Percentiles rank a stretch among this genome's conserved stretches.
phyloP scores from a whole-genome alignment of 176 grass and related monocot species.

The Oryza glaberrima region DNA sequence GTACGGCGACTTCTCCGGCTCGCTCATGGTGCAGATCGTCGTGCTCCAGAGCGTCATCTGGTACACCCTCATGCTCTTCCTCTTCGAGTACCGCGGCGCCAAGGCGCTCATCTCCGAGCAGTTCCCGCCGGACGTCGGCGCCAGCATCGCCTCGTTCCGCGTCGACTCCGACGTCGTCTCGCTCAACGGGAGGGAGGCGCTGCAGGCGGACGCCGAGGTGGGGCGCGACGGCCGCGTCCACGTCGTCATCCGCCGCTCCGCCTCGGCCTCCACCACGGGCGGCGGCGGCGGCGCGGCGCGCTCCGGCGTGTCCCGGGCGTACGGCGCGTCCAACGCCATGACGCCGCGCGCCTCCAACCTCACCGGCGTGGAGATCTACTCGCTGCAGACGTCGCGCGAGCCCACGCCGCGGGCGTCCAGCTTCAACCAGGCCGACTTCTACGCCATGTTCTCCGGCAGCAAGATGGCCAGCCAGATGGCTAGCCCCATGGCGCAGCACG shows the following conservation, averaged over 20 bases:
- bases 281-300: constrained; percentile 42
- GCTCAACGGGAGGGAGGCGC: constrained; percentile 79
- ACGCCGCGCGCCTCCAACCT: constrained; percentile 95
- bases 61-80: constrained; percentile 99
- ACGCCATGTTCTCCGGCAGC: constrained; percentile 87
- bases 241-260: constrained; percentile 54
- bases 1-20: constrained; percentile 93
- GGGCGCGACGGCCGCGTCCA: constrained; percentile 80
- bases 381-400: constrained; percentile 87
- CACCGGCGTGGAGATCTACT: constrained; percentile 98
- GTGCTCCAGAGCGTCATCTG: constrained; percentile 97
- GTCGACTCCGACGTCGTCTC: constrained; percentile 95
- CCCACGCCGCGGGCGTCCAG: constrained; percentile 89
- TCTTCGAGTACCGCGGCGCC: constrained; percentile 99
- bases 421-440: constrained; percentile 99
- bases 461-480: constrained; percentile 75
- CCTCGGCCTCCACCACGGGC: constrained; percentile 56
- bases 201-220: constrained; percentile 95
- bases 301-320: constrained; percentile 39
- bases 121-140: constrained; percentile 86
- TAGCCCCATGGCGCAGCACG: constrained; percentile 51
- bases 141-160: constrained; percentile 85
- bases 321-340: constrained; percentile 62
- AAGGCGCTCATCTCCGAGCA: constrained; percentile 97
- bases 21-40: constrained; percentile 96